Base-by-base conservation (phyloP, 2,329 filamentous ascomycete genomes). In the Celoporthe dispersa region DNA sequence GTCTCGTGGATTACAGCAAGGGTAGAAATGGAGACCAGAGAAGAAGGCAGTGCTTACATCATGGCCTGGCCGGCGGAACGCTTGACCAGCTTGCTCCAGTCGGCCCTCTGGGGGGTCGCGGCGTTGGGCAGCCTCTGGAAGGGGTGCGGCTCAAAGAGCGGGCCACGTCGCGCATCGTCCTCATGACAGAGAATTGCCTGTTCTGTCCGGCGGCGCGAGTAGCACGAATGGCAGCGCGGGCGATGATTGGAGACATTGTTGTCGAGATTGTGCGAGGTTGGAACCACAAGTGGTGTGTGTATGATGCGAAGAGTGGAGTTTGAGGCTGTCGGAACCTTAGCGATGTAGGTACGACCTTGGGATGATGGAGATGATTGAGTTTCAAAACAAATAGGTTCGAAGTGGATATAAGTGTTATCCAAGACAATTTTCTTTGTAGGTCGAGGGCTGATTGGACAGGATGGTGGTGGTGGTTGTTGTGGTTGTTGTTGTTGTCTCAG, bases 11-110 rank as follows among this genome's bases (percentile, higher is more conserved):
- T n/a, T 8, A 12, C 22, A 28, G 7, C 5, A 37, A 39, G 2
- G 35, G 22, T 9, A 11, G 35, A 28, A 28, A 35, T n/a, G 28
- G 8, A 33, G 6, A 19, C 22, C 14, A 25, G 14, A 11, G 14
- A 44, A 12, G 6, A 39, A 63, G 39, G 35, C 11, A 9, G 37
- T 28, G 76, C 81, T 73, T 80, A 84, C 81, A 83, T 71, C 9
- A 74, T 72, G 57, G 77, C 74, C 59, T 77, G 75, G 55, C 72
- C 73, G 51, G 65, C 76, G 28, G 78, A 73, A 6, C 78, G 72
- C 75, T 78, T 80, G 63, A 78, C 25, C 64, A 81, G 77, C 67
- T 77, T 78, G 70, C 76, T 77, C 76, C 80, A 84, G 77, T 83
- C 81, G 33, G 77, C 77, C 14, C 76, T 70, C 68, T 78, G 77